Base-by-base conservation (phyloP, 352 stramenopile genomes). In the Phytophthora pini region DNA sequence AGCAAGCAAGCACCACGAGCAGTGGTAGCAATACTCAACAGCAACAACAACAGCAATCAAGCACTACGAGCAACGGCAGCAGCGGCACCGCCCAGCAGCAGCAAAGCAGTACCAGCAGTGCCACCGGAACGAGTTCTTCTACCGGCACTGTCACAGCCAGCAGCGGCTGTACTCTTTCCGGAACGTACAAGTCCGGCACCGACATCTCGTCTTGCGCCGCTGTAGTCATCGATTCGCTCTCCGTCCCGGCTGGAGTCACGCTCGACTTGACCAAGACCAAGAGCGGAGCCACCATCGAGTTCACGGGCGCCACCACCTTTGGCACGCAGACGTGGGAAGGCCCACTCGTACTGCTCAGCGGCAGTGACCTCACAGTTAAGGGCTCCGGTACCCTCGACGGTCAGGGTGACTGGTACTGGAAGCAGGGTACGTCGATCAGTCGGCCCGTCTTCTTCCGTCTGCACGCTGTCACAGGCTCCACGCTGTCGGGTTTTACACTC, bases 351-450 rank as follows among this genome's bases (percentile, higher is more conserved):
- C 36, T 55, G 3, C 41, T 79, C 24, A 51, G 58, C 12, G 68
- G 68, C 22, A 68, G 13, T 0, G 54, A 43, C 8, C 56, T 63
- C 8, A 50, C 44, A 15, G 64, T 77, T 24, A 45, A 65, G 17
- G 72, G 70, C 3, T 40, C 66, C 3, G 70, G 70, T 4, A 73
- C 55, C 0, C 59, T 79, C 1, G 71, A 79, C 15, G 71, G 71
- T n/a, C 67, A 76, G 40, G 67, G 71, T 5, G 29, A 38, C 6
- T 73, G 60, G 66, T 79, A 79, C 66, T 79, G 70, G 71, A 56
- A 66, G 29, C 58, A 79, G 31, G 64, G 61, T 12, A 27, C 50
- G 36, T 66, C 44, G 7, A 49, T 76, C 51, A 73, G 40, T 8
- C 51, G 45, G 1, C 56, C 56, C 1, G 56, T 64, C 34, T 64